Evolutionary conservation across 2,329 filamentous ascomycete species (phyloP).

Genomic region (Colletotrichum limetticola): DNA sequence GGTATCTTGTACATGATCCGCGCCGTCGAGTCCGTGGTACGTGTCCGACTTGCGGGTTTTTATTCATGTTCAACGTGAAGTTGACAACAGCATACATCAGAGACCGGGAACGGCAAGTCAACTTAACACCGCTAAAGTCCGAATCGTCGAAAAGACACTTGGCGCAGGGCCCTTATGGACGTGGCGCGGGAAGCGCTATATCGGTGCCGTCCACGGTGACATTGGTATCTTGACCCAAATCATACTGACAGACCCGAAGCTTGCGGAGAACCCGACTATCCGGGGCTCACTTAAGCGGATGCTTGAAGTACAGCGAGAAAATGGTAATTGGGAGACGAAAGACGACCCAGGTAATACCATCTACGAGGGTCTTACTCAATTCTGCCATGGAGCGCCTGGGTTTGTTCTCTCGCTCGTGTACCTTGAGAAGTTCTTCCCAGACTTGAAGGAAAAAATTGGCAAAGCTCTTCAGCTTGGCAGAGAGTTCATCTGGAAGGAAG

Average conservation of each 20-base stretch:
- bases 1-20: slow-evolving; percentile 76
- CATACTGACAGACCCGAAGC: slow-evolving; percentile 64
- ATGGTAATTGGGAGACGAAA: slow-evolving; percentile 70
- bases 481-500: slow-evolving; percentile 65
- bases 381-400: slow-evolving; percentile 76
- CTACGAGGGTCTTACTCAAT: slow-evolving; percentile 63
- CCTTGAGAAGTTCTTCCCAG: slow-evolving; percentile 65
- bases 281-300: slow-evolving; percentile 65
- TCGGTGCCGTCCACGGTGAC: slow-evolving; percentile 75
- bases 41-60: slow-evolving; percentile 52
- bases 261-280: slow-evolving; percentile 63
- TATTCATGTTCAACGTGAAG: slow-evolving; percentile 46
- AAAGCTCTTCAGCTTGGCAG: slow-evolving; percentile 62
- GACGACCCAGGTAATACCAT: not conserved
- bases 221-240: slow-evolving; percentile 78
- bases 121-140: slow-evolving; percentile 45
- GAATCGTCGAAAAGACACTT: slow-evolving; percentile 15
- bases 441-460: slow-evolving; percentile 64
- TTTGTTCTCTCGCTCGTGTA: slow-evolving; percentile 68
- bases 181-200: slow-evolving; percentile 71
- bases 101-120: slow-evolving; percentile 63
- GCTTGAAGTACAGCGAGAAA: slow-evolving; percentile 67
- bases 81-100: slow-evolving; percentile 59
- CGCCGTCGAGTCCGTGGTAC: slow-evolving; percentile 68
- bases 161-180: slow-evolving; percentile 62